Evolutionary conservation across 257 asterid species (phyloP), one percentile per base, ranked within the genome.

Genomic region (Gentiana straminea): DNA sequence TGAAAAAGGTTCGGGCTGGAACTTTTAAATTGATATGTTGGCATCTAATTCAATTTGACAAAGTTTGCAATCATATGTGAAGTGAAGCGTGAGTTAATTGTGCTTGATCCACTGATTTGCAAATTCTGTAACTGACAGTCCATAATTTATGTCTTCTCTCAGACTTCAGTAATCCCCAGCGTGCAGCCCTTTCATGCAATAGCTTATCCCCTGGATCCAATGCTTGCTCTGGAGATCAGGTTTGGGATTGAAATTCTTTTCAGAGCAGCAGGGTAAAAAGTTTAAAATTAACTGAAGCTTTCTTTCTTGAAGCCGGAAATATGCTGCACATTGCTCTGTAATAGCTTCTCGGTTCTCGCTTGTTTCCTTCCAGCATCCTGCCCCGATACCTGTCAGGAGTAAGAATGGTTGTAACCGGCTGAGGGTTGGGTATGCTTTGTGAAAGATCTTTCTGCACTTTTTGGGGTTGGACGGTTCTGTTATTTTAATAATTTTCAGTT

Each of bases 161-260:
- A 92, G 99, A 81, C 80, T 89, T 83, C 94, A 45, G 77, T 92
- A 67, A 81, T 92, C 67, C 99, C 99, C 24, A 92, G 99, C 57
- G 99, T 92, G 77, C 99, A 88, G 69, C 99, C 99, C 61, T 92
- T 92, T 75, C 99, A 92, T 79, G 99, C 99, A 34, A 88, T 92
- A 64, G 99, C 99, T 11, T 92, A 88, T 75, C 99, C 99, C 49
- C 95, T 92, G 68, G 99, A 92, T 65, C 94, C 99, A 46, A 71
- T 80, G 68, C 97, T 92, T 2, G 94, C 99, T 54, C 77, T 88
- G 54, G 97, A 92, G 61, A 92, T 92, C 71, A 92, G 99, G 99
- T 79, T 55, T 64, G 68, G 55, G 59, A 51, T 50, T 71, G 13
- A 24, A 33, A 61, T 53, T 41, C 33, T 59, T 55, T 24, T 54